These are phyloP conservation scores for Pseudocercospora musae DNA, from an alignment of 2,329 filamentous ascomycete genomes.

Conservation along the genomic window DNA sequence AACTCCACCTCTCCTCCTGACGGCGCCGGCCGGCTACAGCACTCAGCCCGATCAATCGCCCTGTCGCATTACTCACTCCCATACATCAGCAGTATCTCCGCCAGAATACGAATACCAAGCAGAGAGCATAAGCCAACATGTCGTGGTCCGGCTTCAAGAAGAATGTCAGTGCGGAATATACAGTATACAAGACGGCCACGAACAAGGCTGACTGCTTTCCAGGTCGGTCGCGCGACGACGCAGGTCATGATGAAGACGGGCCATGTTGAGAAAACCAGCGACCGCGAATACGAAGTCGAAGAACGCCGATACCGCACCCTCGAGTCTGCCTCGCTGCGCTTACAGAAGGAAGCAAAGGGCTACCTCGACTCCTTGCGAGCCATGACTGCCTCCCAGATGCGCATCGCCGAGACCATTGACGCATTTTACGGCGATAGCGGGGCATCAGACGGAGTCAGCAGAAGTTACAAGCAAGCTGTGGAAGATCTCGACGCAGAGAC, in stretches of 20 bases:
- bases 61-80: conserved; percentile 1
- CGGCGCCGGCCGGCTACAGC: conserved; percentile 1
- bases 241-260: conserved; percentile 99
- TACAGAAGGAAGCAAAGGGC: conserved; percentile 97
- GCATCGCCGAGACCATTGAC: conserved; percentile 98
- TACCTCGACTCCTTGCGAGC: conserved; percentile 95
- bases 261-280: conserved; percentile 97
- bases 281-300: conserved; percentile 98
- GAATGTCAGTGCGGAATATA: conserved; percentile 24
- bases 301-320: conserved; percentile 89
- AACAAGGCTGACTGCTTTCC: conserved; percentile 69
- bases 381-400: conserved; percentile 99
- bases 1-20: background rate
- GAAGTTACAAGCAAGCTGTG: conserved; percentile 97
- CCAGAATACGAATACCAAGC: background rate
- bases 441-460: conserved; percentile 88
- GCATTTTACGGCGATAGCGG: conserved; percentile 98
- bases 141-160: conserved; percentile 54
- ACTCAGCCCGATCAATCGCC: conserved; percentile 1
- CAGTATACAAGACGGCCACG: background rate
- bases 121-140: conserved; percentile 48
- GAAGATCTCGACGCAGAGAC: conserved; percentile 97
- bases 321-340: conserved; percentile 85
- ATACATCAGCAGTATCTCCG: background rate
- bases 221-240: conserved; percentile 97